Evolutionary conservation across 1,284 basidiomycete genomes (phyloP).

Genomic region (Trametes versicolor): DNA sequence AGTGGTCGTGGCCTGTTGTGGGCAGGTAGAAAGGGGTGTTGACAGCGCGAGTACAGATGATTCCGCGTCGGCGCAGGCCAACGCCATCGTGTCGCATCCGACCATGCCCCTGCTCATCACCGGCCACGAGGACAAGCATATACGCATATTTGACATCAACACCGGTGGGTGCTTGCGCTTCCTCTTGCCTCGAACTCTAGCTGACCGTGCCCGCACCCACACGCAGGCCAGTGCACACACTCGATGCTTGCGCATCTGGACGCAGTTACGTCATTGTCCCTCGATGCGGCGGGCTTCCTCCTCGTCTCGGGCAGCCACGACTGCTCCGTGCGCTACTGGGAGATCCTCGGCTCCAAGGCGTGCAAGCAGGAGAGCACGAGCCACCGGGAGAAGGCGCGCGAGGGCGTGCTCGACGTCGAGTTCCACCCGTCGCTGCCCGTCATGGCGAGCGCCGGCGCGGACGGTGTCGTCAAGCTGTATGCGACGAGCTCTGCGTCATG

Average conservation of each 20-base stretch:
- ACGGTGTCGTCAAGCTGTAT: constrained; percentile 94
- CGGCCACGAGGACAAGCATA: constrained; percentile 94
- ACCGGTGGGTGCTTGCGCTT: constrained; percentile 64
- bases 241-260: constrained; percentile 93
- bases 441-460: constrained; percentile 93
- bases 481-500: constrained; percentile 83
- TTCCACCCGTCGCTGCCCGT: constrained; percentile 88
- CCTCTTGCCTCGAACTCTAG: background rate
- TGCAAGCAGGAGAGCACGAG: constrained; percentile 92
- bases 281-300: constrained; percentile 88
- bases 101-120: constrained; percentile 90
- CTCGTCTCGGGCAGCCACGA: constrained; percentile 94
- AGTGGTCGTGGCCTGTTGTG: constrained; percentile 9
- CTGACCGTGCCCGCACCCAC: background rate
- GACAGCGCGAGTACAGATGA: constrained; percentile 60
- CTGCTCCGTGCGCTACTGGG: constrained; percentile 96
- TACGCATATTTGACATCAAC: constrained; percentile 87
- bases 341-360: constrained; percentile 80
- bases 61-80: constrained; percentile 82
- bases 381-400: constrained; percentile 88
- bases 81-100: constrained; percentile 91
- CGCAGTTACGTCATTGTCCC: constrained; percentile 89
- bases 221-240: constrained; percentile 82
- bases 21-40: constrained; percentile 3
- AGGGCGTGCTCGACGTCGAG: constrained; percentile 90